These are phyloP conservation scores for Aspergillus fischeri DNA, from an alignment of 2,329 filamentous ascomycete species.

Conservation along the genomic window DNA sequence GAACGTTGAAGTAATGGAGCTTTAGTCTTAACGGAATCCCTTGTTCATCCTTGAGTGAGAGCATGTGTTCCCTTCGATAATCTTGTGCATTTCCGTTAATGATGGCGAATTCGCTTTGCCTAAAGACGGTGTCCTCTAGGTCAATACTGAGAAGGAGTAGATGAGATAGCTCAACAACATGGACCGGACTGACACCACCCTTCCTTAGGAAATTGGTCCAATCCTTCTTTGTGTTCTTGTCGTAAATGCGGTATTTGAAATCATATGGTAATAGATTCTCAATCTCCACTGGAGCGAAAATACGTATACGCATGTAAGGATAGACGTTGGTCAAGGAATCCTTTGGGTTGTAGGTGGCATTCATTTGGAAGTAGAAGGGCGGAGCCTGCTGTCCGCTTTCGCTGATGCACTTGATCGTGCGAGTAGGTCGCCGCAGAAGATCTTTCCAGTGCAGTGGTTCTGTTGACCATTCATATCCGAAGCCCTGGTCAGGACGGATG, in stretches of 20 bases:
- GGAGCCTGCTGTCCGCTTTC: conserved; percentile 72
- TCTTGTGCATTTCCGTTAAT: conserved; percentile 89
- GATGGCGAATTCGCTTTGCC: conserved; percentile 92
- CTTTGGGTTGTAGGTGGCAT: conserved; percentile 76
- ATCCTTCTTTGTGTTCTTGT: conserved; percentile 97
- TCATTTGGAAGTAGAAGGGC: conserved; percentile 95
- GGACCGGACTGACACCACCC: conserved; percentile 92
- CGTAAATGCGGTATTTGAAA: conserved; percentile 98
- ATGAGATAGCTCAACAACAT: conserved; percentile 94
- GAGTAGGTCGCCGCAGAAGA: conserved; percentile 75
- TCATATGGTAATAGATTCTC: conserved; percentile 95
- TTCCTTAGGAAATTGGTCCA: conserved; percentile 98
- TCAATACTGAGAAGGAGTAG: conserved; percentile 88
- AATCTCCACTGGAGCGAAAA: conserved; percentile 88
- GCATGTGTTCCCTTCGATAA: conserved; percentile 74
- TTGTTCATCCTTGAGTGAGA: conserved; percentile 80
- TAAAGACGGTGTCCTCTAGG: conserved; percentile 94
- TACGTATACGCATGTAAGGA: conserved; percentile 87
- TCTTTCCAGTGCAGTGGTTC: conserved; percentile 93
- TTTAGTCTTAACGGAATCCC: conserved; percentile 75
- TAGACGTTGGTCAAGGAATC: conserved; percentile 82
- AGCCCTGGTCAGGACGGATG: conserved; percentile 87
- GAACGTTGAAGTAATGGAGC: conserved; percentile 85
- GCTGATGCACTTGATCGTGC: conserved; percentile 82
- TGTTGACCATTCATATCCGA: conserved; percentile 92